Evolutionary conservation across 2,329 filamentous ascomycete species (phyloP), one percentile per base, ranked within the genome.

Genomic region (Microcyclospora tardicrescens): DNA sequence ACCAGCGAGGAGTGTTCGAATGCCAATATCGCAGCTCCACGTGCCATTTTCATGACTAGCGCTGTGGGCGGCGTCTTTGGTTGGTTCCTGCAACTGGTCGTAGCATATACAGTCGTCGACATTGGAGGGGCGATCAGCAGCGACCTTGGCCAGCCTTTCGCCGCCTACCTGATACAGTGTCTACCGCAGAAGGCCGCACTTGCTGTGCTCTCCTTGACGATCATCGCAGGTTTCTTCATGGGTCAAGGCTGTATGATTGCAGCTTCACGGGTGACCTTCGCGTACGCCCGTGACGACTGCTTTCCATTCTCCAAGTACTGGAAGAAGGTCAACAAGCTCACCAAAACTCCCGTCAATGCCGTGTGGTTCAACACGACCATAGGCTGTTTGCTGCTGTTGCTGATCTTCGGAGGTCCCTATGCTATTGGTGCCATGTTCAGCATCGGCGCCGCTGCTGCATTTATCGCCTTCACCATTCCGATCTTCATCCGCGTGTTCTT

Each of bases 241-340:
- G 79, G 79, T 5, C 78, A 83, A 55, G 79, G 77, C 2, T 81
- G 77, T 54, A 82, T 81, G 75, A 72, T 84, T 29, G 69, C 71
- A 6, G 71, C 71, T 2, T 52, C 46, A 1, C 39, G 51, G 4
- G 51, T 56, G 2, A 55, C 49, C 1, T 53, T 52, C 52, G 79
- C 79, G 11, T 83, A 83, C 57, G 77, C 79, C n/a, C 73, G 79
- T 30, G 79, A 84, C 50, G 78, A 75, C 49, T 80, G 76, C 54
- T 80, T 84, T 52, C 79, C 79, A 0, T 52, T 73, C 5, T 77
- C 72, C 5, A 59, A 59, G 0, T 66, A 68, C 50, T 77, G 76
- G 65, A 75, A 73, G 50, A 53, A 61, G 16, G 77, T 83, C 36
- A 78, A 83, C 58, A 49, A 52, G 2, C 53, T 60, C 49, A 83